A percentile compares a stretch with the other conserved stretches of the same genome.
Conservation (phyloP, 202 grass and related monocot species). For the Carex arenaria region DNA sequence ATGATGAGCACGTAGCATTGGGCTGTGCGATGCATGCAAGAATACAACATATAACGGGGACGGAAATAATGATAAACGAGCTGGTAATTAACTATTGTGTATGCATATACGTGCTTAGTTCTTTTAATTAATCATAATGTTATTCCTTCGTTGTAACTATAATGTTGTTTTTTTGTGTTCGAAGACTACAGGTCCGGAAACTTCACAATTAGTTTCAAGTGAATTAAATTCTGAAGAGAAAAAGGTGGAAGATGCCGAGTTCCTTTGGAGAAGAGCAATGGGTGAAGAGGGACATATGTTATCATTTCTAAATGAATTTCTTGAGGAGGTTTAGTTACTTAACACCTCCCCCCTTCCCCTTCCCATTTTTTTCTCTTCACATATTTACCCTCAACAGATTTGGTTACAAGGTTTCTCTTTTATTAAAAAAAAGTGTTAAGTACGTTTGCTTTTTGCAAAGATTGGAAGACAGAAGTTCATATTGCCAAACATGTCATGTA, state of each 20-base stretch:
- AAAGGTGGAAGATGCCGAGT: neutral
- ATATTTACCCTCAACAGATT: no score
- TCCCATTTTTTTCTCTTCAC: no score
- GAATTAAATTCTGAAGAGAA: neutral
- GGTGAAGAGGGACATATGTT: neutral
- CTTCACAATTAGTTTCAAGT: neutral
- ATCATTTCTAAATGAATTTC: neutral
- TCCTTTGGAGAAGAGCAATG: neutral
- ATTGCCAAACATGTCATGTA: no score
- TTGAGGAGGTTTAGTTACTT: neutral
- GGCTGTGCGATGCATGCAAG: neutral
- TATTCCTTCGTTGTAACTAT: neutral
- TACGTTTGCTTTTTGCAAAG: no score
- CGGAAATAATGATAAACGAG: no score
- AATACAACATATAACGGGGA: no score
- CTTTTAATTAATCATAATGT: neutral
- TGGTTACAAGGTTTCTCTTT: no score
- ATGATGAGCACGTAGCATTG: no score
- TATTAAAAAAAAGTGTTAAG: no score
- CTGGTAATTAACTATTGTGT: no score
- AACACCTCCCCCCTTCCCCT: neutral
- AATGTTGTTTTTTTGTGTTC: neutral
- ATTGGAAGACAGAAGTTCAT: no score
- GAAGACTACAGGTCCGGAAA: neutral
- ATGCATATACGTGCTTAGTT: no score